Conservation (phyloP, 345 rosid genomes). For the Lepidium africanum region DNA sequence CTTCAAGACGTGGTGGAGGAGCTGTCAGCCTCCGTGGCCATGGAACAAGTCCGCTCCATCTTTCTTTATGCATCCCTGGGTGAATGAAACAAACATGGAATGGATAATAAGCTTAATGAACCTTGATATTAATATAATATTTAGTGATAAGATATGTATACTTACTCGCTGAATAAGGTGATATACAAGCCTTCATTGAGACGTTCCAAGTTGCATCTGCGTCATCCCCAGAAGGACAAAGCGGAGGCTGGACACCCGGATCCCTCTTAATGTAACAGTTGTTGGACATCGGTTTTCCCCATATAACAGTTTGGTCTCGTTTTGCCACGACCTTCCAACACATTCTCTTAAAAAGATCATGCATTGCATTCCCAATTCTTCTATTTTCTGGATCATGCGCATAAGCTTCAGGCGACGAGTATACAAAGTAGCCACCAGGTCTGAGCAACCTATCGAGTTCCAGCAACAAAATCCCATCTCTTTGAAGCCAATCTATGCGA, state of each 20-base stretch:
- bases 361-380: slow-evolving; percentile 78
- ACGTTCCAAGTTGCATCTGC: slow-evolving; percentile 90
- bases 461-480: slow-evolving; percentile 84
- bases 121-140: neutral
- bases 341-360: slow-evolving; percentile 73
- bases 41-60: slow-evolving; percentile 70
- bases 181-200: slow-evolving; percentile 82
- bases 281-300: slow-evolving; percentile 83
- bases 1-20: slow-evolving; percentile 80
- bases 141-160: neutral
- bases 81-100: neutral
- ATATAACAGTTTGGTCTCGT: slow-evolving; percentile 85
- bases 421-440: slow-evolving; percentile 95
- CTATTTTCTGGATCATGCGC: slow-evolving; percentile 79
- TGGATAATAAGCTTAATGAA: neutral
- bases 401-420: slow-evolving; percentile 97
- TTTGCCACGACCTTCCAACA: slow-evolving; percentile 79
- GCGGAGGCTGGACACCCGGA: slow-evolving; percentile 57
- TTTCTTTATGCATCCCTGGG: slow-evolving; percentile 76
- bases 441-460: slow-evolving; percentile 94
- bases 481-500: slow-evolving; percentile 96
- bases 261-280: slow-evolving; percentile 79
- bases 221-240: slow-evolving; percentile 70
- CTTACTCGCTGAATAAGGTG: slow-evolving; percentile 79
- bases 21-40: slow-evolving; percentile 83